phyloP scores from a whole-genome alignment of 345 rosid genomes.

The Eucalyptus decipiens region DNA sequence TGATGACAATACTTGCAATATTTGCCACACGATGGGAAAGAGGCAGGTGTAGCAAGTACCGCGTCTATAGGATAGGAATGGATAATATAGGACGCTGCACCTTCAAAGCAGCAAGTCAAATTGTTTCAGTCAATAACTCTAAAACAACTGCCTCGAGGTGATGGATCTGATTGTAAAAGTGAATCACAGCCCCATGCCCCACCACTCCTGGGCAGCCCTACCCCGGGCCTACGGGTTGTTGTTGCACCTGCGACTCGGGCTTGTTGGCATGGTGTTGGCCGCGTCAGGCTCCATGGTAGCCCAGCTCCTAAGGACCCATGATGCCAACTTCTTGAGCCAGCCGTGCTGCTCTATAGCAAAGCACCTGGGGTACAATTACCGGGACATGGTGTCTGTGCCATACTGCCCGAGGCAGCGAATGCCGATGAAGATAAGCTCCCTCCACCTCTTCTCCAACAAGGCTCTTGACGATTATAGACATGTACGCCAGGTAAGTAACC shows the following conservation, averaged over 20 bases:
- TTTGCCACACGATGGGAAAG: no score
- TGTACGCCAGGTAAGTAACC: conserved; percentile 48
- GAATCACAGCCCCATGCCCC: conserved; percentile 51
- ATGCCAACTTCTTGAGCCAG: conserved; percentile 78
- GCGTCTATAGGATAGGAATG: no score
- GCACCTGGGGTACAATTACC: conserved; percentile 61
- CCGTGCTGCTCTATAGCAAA: conserved; percentile 72
- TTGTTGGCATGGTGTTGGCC: conserved; percentile 57
- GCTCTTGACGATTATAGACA: conserved; percentile 60
- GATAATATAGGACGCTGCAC: no score
- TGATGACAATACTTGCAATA: no score
- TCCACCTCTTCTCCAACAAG: conserved; percentile 82
- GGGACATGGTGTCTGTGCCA: conserved; percentile 84
- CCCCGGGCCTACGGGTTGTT: conserved; percentile 60
- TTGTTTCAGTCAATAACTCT: no score
- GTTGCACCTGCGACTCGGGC: conserved; percentile 57
- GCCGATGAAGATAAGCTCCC: conserved; percentile 61
- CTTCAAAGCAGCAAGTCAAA: no score
- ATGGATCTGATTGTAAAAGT: no score
- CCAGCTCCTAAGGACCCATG: conserved; percentile 63
- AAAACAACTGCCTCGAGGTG: conserved; percentile 19
- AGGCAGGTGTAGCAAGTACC: no score
- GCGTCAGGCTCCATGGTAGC: conserved; percentile 73
- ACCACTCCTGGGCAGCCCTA: conserved; percentile 42
- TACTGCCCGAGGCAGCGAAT: conserved; percentile 80